Conservation (phyloP, 352 stramenopile genomes). For the Phytophthora syringae region DNA sequence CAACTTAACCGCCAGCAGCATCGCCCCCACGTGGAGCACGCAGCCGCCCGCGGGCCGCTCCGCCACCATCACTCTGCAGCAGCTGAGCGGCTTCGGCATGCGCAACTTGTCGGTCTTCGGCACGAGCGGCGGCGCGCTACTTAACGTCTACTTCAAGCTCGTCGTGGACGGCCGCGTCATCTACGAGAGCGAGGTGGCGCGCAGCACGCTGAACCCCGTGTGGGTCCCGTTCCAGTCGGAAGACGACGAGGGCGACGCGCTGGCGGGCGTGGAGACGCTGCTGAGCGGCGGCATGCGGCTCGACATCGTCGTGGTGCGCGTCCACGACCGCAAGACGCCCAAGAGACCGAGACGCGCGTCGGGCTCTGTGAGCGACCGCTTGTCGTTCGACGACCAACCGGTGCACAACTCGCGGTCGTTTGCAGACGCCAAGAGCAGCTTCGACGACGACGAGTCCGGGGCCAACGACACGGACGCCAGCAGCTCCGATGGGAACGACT, state of each 20-base stretch:
- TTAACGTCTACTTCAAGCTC: constrained; percentile 83
- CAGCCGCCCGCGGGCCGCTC: constrained; percentile 30
- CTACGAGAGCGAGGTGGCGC: constrained; percentile 79
- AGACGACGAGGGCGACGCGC: constrained; percentile 33
- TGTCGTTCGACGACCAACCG: constrained; percentile 49
- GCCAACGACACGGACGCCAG: constrained; percentile 30
- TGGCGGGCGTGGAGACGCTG: constrained; percentile 43
- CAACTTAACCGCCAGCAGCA: constrained; percentile 35
- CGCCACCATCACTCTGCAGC: constrained; percentile 66
- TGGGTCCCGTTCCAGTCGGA: constrained; percentile 82
- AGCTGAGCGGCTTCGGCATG: constrained; percentile 81
- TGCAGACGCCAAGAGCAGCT: constrained; percentile 37
- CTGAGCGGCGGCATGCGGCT: constrained; percentile 62
- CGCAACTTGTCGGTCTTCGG: constrained; percentile 73
- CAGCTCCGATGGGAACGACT: constrained; percentile 18
- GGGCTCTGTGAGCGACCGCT: constrained; percentile 42
- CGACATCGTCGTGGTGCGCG: constrained; percentile 71
- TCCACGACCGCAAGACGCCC: constrained; percentile 53
- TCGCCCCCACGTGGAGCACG: constrained; percentile 33
- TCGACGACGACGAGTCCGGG: constrained; percentile 41
- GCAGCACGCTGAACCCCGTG: constrained; percentile 78
- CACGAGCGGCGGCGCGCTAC: constrained; percentile 46
- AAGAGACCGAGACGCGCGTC: constrained; percentile 60
- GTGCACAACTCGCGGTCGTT: constrained; percentile 55
- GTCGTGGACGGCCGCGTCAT: constrained; percentile 71